Evolutionary conservation across 257 asterid genomes (phyloP).

Genomic region (Solanum virginianum): DNA sequence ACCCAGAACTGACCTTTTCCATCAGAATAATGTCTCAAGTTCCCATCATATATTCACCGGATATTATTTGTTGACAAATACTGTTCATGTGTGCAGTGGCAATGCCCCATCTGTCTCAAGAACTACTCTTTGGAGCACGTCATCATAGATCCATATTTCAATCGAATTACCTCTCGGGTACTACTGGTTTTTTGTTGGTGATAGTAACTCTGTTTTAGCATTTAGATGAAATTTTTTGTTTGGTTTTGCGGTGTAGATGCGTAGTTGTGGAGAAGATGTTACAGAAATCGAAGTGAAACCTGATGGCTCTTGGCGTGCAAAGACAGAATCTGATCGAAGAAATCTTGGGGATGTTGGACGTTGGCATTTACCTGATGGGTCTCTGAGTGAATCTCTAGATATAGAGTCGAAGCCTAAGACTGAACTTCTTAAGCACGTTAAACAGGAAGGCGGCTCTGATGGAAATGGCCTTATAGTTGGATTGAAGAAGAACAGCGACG

Average conservation of each 20-base stretch:
- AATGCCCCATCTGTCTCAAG: conserved; percentile 93
- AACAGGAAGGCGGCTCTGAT: conserved; percentile 76
- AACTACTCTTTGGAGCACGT: conserved; percentile 80
- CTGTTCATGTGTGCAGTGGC: conserved; percentile 77
- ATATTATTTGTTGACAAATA: neutral
- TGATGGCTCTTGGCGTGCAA: conserved; percentile 97
- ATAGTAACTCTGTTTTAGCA: neutral
- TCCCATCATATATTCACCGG: neutral
- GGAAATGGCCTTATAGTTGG: conserved; percentile 61
- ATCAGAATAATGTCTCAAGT: neutral
- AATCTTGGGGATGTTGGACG: conserved; percentile 72
- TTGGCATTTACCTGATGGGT: conserved; percentile 95
- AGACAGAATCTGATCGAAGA: conserved; percentile 64
- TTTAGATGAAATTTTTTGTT: neutral
- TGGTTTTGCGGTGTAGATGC: conserved; percentile 31
- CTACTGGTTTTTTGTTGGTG: neutral
- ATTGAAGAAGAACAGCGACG: conserved; percentile 52
- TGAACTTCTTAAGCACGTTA: conserved; percentile 41
- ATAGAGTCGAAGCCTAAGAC: conserved; percentile 56
- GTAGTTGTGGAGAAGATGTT: conserved; percentile 66
- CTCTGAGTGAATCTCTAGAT: conserved; percentile 30
- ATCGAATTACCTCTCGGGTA: conserved; percentile 76
- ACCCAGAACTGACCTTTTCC: neutral
- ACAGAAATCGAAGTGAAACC: conserved; percentile 93
- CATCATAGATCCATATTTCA: conserved; percentile 87